A percentile compares a stretch with the other conserved stretches of the same genome.
These are phyloP conservation scores for Oryza nivara DNA, from an alignment of 176 grass and related monocot species.

Conservation along the genomic window DNA sequence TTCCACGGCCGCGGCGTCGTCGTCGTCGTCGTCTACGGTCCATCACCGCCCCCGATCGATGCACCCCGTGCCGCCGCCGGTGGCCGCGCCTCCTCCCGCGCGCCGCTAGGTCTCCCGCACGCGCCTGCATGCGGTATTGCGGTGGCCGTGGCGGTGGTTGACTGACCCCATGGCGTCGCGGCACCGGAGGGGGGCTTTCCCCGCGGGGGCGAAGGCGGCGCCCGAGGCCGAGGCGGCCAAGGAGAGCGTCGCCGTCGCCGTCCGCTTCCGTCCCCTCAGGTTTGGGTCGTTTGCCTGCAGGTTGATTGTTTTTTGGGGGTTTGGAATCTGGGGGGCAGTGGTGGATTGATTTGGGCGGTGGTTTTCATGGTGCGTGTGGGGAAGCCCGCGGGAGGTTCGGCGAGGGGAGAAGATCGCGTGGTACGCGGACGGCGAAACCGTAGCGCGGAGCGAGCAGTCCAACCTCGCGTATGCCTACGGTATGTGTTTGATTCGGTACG, in stretches of 20 bases:
- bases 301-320: conserved; percentile 10
- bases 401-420: conserved; percentile 80
- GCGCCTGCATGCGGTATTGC: neutral
- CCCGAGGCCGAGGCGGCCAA: conserved; percentile 40
- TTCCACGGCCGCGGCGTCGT: neutral
- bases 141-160: too few species aligned
- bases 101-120: neutral
- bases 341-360: conserved; percentile 18
- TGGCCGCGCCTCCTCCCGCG: neutral
- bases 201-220: neutral
- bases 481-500: conserved; percentile 36
- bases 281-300: neutral
- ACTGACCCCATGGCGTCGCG: neutral
- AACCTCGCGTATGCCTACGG: conserved; percentile 74
- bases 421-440: conserved; percentile 76
- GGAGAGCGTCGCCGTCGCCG: conserved; percentile 82
- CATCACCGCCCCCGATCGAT: neutral
- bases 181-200: neutral
- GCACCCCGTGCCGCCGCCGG: neutral
- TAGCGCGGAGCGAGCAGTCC: conserved; percentile 63
- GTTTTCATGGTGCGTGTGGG: neutral
- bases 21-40: neutral
- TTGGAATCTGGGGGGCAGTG: conserved; percentile 37
- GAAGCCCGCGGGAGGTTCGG: conserved; percentile 73
- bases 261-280: conserved; percentile 91